These are phyloP conservation scores for Canna indica DNA, from an alignment of 176 grass and related monocot genomes.

Conservation along the genomic window DNA sequence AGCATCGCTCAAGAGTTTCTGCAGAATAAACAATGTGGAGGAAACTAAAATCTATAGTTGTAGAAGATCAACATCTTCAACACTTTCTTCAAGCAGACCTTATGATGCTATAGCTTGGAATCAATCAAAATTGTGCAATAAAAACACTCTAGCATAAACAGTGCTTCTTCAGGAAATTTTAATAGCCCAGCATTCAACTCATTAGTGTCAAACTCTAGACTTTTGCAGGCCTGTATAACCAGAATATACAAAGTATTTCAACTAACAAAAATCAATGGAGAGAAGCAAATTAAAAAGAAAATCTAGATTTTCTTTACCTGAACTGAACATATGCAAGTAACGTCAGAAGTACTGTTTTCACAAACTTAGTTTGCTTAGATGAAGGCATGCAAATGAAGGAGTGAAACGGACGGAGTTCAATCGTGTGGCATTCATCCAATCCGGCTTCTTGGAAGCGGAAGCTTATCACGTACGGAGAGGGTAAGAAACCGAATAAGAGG, in stretches of 20 bases:
- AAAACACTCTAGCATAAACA: neutral
- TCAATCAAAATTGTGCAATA: neutral
- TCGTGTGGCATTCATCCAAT: too few species aligned
- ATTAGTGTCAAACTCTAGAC: slow-evolving; percentile 76
- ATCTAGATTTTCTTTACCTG: slow-evolving; percentile 33
- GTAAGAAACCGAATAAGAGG: slow-evolving; percentile 23
- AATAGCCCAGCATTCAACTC: slow-evolving; percentile 84
- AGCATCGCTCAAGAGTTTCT: slow-evolving; percentile 78
- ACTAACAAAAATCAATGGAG: neutral
- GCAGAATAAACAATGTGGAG: too few species aligned
- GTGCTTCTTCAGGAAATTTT: slow-evolving; percentile 71
- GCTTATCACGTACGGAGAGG: slow-evolving; percentile 13
- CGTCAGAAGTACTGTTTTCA: too few species aligned
- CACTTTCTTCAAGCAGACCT: neutral
- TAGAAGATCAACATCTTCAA: too few species aligned
- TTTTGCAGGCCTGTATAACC: slow-evolving; percentile 60
- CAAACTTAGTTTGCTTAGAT: too few species aligned
- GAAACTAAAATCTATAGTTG: too few species aligned
- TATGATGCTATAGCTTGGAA: neutral
- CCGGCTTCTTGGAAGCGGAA: slow-evolving; percentile 28
- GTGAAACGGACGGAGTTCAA: too few species aligned
- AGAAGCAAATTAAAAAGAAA: neutral
- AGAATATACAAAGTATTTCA: neutral
- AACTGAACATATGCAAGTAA: too few species aligned
- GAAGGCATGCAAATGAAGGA: too few species aligned